Conservation (phyloP, 495 filamentous ascomycete species). For the Clavariopsis aquatica region DNA sequence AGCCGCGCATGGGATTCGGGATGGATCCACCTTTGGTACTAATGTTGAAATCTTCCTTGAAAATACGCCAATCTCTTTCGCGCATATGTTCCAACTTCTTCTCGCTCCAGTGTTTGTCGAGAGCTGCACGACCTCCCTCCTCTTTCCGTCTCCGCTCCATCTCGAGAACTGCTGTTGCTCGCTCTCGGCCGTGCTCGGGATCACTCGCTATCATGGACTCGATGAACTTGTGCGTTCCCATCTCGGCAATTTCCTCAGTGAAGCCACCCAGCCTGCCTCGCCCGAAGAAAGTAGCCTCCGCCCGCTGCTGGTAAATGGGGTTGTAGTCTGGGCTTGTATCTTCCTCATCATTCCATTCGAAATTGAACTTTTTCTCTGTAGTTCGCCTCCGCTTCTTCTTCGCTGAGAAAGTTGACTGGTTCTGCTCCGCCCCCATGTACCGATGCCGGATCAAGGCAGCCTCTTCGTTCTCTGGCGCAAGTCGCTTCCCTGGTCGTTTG, state of each 20-base stretch:
- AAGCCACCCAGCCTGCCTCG: conserved; percentile 82
- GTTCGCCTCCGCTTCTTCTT: conserved; percentile 96
- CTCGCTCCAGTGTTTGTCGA: conserved; percentile 96
- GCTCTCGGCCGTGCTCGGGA: conserved; percentile 70
- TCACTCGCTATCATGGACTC: conserved; percentile 77
- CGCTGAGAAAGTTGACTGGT: conserved; percentile 85
- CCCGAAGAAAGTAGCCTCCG: conserved; percentile 76
- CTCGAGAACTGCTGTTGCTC: conserved; percentile 80
- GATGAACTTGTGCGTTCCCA: conserved; percentile 71
- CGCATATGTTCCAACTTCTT: conserved; percentile 96
- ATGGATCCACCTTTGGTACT: conserved; percentile 86
- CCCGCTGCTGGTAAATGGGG: conserved; percentile 75
- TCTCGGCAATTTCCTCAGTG: conserved; percentile 72
- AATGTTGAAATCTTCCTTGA: conserved; percentile 99
- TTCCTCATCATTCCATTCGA: conserved; percentile 96
- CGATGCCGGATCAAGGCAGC: conserved; percentile 74
- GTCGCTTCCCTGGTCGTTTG: conserved; percentile 52
- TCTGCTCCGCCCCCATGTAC: conserved; percentile 91
- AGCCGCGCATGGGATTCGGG: conserved; percentile 95
- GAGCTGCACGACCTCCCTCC: conserved; percentile 66
- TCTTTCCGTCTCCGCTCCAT: conserved; percentile 82
- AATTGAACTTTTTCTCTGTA: conserved; percentile 97
- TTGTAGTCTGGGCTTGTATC: conserved; percentile 92
- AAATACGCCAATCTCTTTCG: conserved; percentile 98
- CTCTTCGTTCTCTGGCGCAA: conserved; percentile 70